Evolutionary conservation across 371 early-diverging fungal genomes (phyloP), one percentile per base, ranked within the genome.

Genomic region (Circinella umbellata): DNA sequence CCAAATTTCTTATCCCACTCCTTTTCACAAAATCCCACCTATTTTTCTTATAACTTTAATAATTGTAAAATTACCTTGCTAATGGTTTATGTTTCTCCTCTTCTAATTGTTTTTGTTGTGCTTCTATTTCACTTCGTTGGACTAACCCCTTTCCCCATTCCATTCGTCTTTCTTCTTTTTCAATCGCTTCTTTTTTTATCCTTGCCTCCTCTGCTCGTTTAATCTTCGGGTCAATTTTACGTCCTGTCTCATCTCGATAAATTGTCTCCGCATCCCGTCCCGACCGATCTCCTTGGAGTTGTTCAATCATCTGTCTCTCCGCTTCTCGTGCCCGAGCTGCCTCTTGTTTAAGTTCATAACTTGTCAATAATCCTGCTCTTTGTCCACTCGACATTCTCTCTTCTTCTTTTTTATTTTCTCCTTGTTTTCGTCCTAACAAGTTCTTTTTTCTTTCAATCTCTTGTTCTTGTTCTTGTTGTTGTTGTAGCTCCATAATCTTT

Each of bases 71-170:
- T 69, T 85, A 85, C 88, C 86, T 84, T 59, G 91, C 89, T 69
- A 91, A 63, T 27, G 91, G 89, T 61, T 87, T 87, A 62, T 83
- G 55, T 62, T 80, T 81, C 73, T 93, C 91, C 69, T 86, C 81
- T 68, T 79, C 78, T 4, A 91, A 75, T 37, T 86, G 73, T 66
- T 72, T 76, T 57, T 70, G 77, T 51, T 69, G 64, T 14, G 82
- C 83, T 72, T 86, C 88, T 17, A 76, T 85, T 66, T 85, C 88
- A 57, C 81, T 82, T 46, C 87, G 79, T 73, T 94, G 94, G 5
- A 89, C 92, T 1, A 90, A 53, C 17, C 95, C 96, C 64, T 86
- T 88, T 38, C 93, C 94, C 91, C 93, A 94, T 69, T 91, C 89
- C 87, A 87, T 88, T 63, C 84, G 73, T 63, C 85, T 85, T 61